Evolutionary conservation across 140 eudicot genomes (phyloP).

Genomic region (Erigeron philadelphicus): DNA sequence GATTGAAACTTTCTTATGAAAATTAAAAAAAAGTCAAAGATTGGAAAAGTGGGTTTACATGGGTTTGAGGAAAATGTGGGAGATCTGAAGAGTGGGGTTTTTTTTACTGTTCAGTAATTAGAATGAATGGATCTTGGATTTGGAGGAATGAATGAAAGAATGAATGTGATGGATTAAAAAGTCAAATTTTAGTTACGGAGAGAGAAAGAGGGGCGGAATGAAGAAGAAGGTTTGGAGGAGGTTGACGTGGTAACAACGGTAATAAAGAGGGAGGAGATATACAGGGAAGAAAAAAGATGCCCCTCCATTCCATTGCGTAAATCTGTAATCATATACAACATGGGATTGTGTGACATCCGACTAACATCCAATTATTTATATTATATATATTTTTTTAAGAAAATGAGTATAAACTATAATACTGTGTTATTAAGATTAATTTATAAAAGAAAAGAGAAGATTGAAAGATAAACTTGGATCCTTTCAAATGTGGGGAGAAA

Average conservation of each 20-base stretch:
- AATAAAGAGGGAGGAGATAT: slow-evolving; percentile 25
- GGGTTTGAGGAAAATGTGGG: slow-evolving; percentile 5
- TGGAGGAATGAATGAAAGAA: not conserved
- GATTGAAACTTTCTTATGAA: not conserved
- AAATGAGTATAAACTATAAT: too few relatives aligned
- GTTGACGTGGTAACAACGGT: slow-evolving; percentile 30
- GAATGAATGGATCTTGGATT: slow-evolving; percentile 1
- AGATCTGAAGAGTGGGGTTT: slow-evolving; percentile 16
- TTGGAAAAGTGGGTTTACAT: slow-evolving; percentile 21
- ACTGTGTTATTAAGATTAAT: too few relatives aligned
- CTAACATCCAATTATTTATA: too few relatives aligned
- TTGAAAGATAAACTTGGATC: too few relatives aligned
- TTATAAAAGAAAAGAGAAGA: too few relatives aligned
- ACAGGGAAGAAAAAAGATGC: not conserved
- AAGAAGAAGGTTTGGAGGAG: not conserved
- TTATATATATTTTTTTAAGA: too few relatives aligned
- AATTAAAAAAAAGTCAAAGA: not conserved
- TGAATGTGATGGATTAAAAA: slow-evolving; percentile 16
- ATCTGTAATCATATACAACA: too few relatives aligned
- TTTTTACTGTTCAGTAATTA: slow-evolving; percentile 3
- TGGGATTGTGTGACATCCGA: too few relatives aligned
- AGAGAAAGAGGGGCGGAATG: slow-evolving; percentile 1
- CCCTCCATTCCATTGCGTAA: not conserved
- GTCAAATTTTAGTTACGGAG: slow-evolving; percentile 20
- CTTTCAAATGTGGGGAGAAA: too few relatives aligned